Evolutionary conservation across 1,139 yeast species (phyloP).

Genomic region (Scheffersomyces stambukii): DNA sequence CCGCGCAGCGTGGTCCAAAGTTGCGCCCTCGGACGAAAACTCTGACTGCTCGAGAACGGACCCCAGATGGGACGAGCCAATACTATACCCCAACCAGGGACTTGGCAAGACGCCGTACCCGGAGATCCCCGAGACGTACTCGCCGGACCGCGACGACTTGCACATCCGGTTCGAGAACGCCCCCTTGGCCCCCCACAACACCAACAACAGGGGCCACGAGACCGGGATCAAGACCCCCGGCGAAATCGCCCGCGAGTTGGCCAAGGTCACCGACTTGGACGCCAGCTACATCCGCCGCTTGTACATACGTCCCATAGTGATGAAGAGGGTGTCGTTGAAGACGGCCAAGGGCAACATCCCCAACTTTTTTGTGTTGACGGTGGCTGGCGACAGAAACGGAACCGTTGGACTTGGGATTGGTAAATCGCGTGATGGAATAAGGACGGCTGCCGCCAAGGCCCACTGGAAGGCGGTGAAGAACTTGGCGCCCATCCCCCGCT

Average conservation of each 20-base stretch:
- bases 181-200: slow-evolving; percentile 4
- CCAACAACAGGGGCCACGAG: slow-evolving; percentile 10
- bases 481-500: slow-evolving; percentile 75
- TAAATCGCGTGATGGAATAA: slow-evolving; percentile 74
- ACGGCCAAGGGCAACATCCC: slow-evolving; percentile 92
- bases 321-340: slow-evolving; percentile 86
- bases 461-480: slow-evolving; percentile 94
- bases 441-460: slow-evolving; percentile 78
- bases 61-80: slow-evolving; percentile 46
- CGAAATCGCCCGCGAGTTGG: slow-evolving; percentile 53
- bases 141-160: slow-evolving; percentile 41
- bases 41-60: slow-evolving; percentile 33
- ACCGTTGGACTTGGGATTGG: slow-evolving; percentile 97
- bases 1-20: slow-evolving; percentile 25
- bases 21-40: slow-evolving; percentile 24
- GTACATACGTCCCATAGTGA: slow-evolving; percentile 61
- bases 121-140: slow-evolving; percentile 35
- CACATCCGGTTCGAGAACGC: slow-evolving; percentile 30
- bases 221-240: slow-evolving; percentile 16
- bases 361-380: slow-evolving; percentile 78
- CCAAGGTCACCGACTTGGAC: slow-evolving; percentile 72
- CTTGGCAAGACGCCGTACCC: slow-evolving; percentile 39
- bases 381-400: slow-evolving; percentile 91
- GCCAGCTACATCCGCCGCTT: slow-evolving; percentile 61
- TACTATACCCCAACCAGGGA: slow-evolving; percentile 45